Evolutionary conservation across 2,329 filamentous ascomycete species (phyloP).

Genomic region (Triangularia verruculosa): DNA sequence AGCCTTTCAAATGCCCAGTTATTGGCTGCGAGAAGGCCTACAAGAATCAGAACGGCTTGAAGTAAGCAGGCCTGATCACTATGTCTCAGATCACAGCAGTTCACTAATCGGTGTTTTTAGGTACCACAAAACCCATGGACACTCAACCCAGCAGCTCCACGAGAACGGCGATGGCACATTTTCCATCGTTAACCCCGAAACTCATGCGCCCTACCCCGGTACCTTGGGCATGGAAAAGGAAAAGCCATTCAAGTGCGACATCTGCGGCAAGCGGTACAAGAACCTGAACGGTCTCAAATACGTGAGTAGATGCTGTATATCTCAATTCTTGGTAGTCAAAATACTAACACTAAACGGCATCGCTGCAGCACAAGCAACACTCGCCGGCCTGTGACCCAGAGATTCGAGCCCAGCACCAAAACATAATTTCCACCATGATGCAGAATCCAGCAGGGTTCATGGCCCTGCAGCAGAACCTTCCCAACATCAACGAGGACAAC

Average conservation of each 20-base stretch:
- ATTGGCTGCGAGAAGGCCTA: conserved; percentile 99
- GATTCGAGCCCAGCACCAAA: conserved; percentile 46
- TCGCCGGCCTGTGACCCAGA: conserved; percentile 89
- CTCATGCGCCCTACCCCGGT: conserved; percentile 88
- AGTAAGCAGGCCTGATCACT: conserved; percentile 58
- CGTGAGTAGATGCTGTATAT: conserved; percentile 43
- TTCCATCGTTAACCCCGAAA: conserved; percentile 96
- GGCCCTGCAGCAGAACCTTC: conserved; percentile 31
- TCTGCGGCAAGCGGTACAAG: conserved; percentile 98
- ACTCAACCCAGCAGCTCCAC: conserved; percentile 93
- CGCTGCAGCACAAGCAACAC: conserved; percentile 66
- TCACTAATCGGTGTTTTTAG: too few species aligned
- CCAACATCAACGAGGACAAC: conserved; percentile 41
- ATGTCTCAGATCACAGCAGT: too few species aligned
- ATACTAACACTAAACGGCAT: conserved; percentile 36
- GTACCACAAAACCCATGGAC: conserved; percentile 78
- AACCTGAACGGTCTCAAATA: conserved; percentile 99
- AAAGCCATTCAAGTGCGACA: conserved; percentile 96
- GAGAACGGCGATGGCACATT: conserved; percentile 97
- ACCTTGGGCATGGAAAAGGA: conserved; percentile 99
- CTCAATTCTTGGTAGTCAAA: too few species aligned
- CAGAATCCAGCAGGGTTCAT: conserved; percentile 28
- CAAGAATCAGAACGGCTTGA: conserved; percentile 98
- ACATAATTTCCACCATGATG: conserved; percentile 35
- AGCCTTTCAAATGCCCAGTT: conserved; percentile 95